Conservation (phyloP, 805 yeast species). For the Yamadazyma akitaensis region DNA sequence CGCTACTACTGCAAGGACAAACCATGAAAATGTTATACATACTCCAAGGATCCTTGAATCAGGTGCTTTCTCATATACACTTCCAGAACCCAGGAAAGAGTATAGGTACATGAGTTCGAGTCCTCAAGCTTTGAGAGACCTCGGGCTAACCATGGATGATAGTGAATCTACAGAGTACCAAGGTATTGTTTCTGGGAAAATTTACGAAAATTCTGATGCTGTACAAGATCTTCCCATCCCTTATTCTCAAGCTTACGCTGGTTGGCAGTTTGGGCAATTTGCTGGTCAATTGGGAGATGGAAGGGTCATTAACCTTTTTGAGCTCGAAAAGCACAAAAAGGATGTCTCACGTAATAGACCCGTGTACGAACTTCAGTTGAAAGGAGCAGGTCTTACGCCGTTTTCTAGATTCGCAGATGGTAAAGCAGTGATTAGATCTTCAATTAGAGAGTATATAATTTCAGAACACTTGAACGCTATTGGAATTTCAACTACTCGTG, state of each 20-base stretch:
- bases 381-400: conserved; percentile 92
- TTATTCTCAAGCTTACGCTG: conserved; percentile 90
- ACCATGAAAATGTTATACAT: conserved; percentile 28
- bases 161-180: conserved; percentile 44
- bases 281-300: conserved; percentile 99
- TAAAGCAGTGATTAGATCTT: conserved; percentile 84
- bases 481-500: conserved; percentile 85
- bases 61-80: conserved; percentile 71
- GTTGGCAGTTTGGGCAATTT: conserved; percentile 93
- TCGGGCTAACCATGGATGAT: conserved; percentile 49
- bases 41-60: conserved; percentile 39
- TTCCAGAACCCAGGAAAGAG: conserved; percentile 59
- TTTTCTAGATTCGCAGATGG: conserved; percentile 96
- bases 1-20: conserved; percentile 24
- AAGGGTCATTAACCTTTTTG: conserved; percentile 79
- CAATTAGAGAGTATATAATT: conserved; percentile 82
- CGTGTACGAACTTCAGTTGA: conserved; percentile 69
- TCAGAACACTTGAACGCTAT: conserved; percentile 78
- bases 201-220: conserved; percentile 30
- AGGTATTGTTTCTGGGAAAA: conserved; percentile 60
- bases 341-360: conserved; percentile 27
- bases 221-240: conserved; percentile 52
- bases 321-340: conserved; percentile 41
- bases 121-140: conserved; percentile 54
- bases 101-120: conserved; percentile 58